Evolutionary conservation across 345 rosid species (phyloP).

Genomic region (Lumnitzera littorea): DNA sequence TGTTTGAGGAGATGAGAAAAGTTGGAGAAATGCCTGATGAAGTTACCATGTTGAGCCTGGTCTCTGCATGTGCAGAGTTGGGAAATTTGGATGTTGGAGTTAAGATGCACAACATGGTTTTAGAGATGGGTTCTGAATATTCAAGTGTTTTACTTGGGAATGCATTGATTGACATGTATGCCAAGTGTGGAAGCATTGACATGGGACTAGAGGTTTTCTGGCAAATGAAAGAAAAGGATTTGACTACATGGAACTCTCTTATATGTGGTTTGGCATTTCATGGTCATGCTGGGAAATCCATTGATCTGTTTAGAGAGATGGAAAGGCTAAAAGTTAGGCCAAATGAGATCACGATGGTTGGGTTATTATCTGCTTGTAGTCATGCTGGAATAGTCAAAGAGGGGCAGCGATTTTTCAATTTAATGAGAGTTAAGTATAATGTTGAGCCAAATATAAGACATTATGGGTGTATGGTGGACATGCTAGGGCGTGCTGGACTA

Average conservation of each 20-base stretch:
- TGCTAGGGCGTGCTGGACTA: slow-evolving; percentile 40
- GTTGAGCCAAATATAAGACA: slow-evolving; percentile 34
- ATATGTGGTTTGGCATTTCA: slow-evolving; percentile 41
- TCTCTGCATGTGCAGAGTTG: slow-evolving; percentile 20
- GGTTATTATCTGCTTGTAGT: slow-evolving; percentile 43
- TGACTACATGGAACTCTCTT: slow-evolving; percentile 39
- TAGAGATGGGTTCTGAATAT: slow-evolving; percentile 1
- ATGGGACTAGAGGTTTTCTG: slow-evolving; percentile 32
- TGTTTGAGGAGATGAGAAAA: slow-evolving; percentile 13
- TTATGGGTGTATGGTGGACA: slow-evolving; percentile 45
- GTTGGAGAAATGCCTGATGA: slow-evolving; percentile 12
- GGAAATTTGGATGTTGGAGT: slow-evolving; percentile 16
- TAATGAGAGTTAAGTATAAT: slow-evolving; percentile 22
- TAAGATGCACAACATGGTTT: slow-evolving; percentile 8
- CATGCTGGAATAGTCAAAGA: slow-evolving; percentile 41
- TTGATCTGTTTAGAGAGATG: slow-evolving; percentile 34
- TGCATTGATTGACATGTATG: slow-evolving; percentile 19
- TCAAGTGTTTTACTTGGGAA: slow-evolving; percentile 7
- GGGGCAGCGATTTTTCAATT: slow-evolving; percentile 26
- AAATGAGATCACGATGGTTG: slow-evolving; percentile 28
- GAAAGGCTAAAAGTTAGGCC: slow-evolving; percentile 26
- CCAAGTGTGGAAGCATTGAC: slow-evolving; percentile 25
- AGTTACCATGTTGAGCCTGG: slow-evolving; percentile 15
- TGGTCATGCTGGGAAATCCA: slow-evolving; percentile 34
- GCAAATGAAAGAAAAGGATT: slow-evolving; percentile 17